phyloP scores from a whole-genome alignment of 208 protist genomes.

The Acanthamoeba lenticulata region DNA sequence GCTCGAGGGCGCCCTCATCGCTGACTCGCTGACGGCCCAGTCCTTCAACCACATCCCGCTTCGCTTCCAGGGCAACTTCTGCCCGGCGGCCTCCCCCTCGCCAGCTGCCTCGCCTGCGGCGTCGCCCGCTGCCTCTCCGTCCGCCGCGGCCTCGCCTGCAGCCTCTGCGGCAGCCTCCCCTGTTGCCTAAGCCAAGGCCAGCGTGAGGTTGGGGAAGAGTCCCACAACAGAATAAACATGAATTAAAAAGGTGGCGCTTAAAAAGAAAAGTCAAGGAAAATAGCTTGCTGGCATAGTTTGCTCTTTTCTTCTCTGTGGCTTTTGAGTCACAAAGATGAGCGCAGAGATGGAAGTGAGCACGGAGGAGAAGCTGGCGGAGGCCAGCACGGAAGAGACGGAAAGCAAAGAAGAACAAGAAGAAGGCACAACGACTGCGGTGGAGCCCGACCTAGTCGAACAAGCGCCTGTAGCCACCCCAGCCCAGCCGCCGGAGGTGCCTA shows the following conservation, averaged over 20 bases:
- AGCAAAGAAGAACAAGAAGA: neutral
- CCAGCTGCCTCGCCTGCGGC: too few relatives aligned
- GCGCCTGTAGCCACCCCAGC: too few relatives aligned
- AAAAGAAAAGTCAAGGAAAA: too few relatives aligned
- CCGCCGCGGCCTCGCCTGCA: too few relatives aligned
- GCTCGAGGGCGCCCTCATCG: conserved; percentile 6
- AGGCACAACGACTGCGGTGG: neutral
- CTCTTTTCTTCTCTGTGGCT: too few relatives aligned
- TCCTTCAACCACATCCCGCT: conserved; percentile 22
- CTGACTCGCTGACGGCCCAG: neutral
- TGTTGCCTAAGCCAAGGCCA: neutral
- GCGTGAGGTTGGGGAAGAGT: too few relatives aligned
- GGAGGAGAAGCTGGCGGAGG: neutral
- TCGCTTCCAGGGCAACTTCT: neutral
- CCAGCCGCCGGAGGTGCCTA: too few relatives aligned
- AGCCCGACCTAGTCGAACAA: too few relatives aligned
- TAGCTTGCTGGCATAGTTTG: too few relatives aligned
- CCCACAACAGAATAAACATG: neutral
- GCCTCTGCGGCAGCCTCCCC: neutral
- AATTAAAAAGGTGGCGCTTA: neutral
- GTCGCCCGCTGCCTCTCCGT: neutral
- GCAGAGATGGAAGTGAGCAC: neutral
- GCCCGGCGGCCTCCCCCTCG: neutral
- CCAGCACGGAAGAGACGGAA: neutral
- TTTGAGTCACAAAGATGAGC: neutral